Base-by-base conservation (phyloP, 2,329 filamentous ascomycete species). In the Colletotrichum cereale region DNA sequence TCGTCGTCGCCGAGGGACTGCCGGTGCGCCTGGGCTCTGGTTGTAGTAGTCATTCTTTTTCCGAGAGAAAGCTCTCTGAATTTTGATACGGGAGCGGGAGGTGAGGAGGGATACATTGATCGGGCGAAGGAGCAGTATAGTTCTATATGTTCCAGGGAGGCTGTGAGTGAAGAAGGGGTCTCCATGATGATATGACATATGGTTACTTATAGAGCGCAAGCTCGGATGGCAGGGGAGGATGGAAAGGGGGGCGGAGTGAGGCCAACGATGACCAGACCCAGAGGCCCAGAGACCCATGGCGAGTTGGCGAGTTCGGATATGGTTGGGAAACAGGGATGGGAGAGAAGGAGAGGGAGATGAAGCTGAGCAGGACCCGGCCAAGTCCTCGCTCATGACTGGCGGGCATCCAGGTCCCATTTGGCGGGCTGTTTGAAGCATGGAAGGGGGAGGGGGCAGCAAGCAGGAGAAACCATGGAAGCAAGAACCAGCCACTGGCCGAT, bases 41-140 rank as follows among this genome's bases (percentile, higher is more conserved):
- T 79, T 40, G 75, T 77, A 40, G 80, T 77, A 64, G 82, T 77
- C 80, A 84, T 84, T 36, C 47, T 62, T 71, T 76, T 79, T 73
- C 78, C 79, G 26, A 85, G 77, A 61, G 82, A 84, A 77, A 85
- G 83, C 77, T 79, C 78, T 75, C 80, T 81, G 74, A 86, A 78
- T 55, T 78, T 79, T 61, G 79, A 76, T 24, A 77, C 76, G 24
- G 80, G 78, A 62, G 76, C 76, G 73, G 78, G 79, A 84, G 83
- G 73, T 66, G 78, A 76, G 73, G 70, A 66, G 74, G 62, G 60
- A 68, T 57, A 62, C 67, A 73, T 72, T 61, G 53, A 48, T 53
- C 29, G 44, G 34, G 26, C 11, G 50, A 65, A 61, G 40, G 40
- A 52, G 61, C 62, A 50, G 67, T 31, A 34, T 31, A 47, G 48